Evolutionary conservation across 164 flowering plant genomes (phyloP), one percentile per base, ranked within the genome.

Genomic region (Liquidambar formosana): DNA sequence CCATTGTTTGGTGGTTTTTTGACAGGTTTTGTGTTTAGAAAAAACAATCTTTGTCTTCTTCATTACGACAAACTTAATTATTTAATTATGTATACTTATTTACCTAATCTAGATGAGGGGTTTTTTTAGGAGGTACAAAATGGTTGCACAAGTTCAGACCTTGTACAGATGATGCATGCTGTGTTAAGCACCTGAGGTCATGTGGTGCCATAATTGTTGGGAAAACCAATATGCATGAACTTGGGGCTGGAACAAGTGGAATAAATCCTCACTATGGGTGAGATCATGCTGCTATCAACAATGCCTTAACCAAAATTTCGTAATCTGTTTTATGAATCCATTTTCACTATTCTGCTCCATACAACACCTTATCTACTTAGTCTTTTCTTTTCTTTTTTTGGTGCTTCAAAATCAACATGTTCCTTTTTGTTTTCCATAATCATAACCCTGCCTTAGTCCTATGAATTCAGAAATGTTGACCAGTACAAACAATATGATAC

Each of bases 221-320:
- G 53, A 95, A 92, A 71, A 92, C 97, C 66, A 95, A 95, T 71
- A 95, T 95, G 99, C 99, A 95, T 70, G 99, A 95, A 77, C 97
- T 95, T 73, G 99, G 99, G 41, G 81, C 84, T 38, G 97, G 97
- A 78, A 81, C 87, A 64, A 92, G 96, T 77, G 99, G 97, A 38
- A 91, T 95, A 64, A 95, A 95, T 79, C 97, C 99, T 71, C 99
- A 95, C 59, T 88, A 95, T 68, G 99, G 99, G 99, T 95, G 80
- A 62, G 68, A n/a, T n/a, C n/a, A n/a, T 28, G 14, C 41, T 33
- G 41, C 6, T 33, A 33, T 33, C 41, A 33, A 6, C 53, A 49
- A 49, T 49, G 18, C 53, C 53, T 49, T 49, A 16, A 15, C 19
- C 18, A 16, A 49, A 15, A 49, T 12, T 13, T 16, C 2, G 4